Evolutionary conservation across 106 monocot species (phyloP).

Genomic region (Allium cepa): DNA sequence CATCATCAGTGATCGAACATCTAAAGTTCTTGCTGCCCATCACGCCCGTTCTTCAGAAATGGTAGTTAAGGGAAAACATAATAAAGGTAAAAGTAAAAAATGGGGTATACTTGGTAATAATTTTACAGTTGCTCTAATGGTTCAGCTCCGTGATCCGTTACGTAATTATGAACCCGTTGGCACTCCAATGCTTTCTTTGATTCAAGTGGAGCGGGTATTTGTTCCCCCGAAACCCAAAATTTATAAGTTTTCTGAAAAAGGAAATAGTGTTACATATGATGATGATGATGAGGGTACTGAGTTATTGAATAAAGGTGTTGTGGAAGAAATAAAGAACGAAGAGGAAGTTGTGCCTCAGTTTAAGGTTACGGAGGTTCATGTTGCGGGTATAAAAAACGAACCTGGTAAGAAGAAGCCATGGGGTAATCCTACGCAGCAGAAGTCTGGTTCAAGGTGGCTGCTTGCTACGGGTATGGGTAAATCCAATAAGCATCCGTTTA

Average conservation of each 20-base stretch:
- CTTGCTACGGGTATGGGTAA: constrained; percentile 97
- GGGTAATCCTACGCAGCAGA: constrained; percentile 56
- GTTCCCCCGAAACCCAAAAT: constrained; percentile 86
- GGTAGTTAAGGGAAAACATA: constrained; percentile 38
- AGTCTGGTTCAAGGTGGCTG: constrained; percentile 91
- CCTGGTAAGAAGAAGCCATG: constrained; percentile 61
- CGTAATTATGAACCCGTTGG: constrained; percentile 95
- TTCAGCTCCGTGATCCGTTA: constrained; percentile 94
- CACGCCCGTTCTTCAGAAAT: constrained; percentile 76
- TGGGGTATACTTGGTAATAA: constrained; percentile 92
- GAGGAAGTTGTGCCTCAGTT: constrained; percentile 53
- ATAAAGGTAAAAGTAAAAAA: constrained; percentile 56
- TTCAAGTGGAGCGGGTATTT: constrained; percentile 93
- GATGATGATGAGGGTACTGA: constrained; percentile 26
- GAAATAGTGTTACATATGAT: constrained; percentile 34
- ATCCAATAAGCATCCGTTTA: constrained; percentile 70
- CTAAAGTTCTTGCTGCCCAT: constrained; percentile 95
- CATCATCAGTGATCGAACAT: constrained; percentile 68
- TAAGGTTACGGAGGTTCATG: constrained; percentile 86
- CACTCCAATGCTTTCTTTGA: constrained; percentile 85
- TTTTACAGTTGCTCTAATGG: constrained; percentile 96
- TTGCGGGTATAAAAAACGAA: constrained; percentile 82
- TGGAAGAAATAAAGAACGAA: constrained; percentile 30
- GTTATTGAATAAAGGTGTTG: constrained; percentile 16
- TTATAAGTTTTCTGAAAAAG: constrained; percentile 53